Base-by-base conservation (phyloP, 306 rosid species). In the Begonia masoniana region DNA sequence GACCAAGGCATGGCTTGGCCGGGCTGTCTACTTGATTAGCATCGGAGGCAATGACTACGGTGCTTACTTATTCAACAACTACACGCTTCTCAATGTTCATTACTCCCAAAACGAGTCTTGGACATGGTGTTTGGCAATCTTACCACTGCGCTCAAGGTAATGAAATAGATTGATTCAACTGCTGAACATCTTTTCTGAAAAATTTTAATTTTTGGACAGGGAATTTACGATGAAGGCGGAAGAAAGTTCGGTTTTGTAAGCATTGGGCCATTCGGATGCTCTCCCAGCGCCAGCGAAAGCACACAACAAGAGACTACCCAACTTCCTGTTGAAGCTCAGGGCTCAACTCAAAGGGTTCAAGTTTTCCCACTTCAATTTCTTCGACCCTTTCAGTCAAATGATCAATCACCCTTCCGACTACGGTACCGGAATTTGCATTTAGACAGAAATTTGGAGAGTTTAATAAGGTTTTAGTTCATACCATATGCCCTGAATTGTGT, bases 171-270 rank as follows among this genome's bases (percentile, higher is more conserved):
- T 35, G 35, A 26, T 17, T 17, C 41, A 43, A 24, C 19, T 10
- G 21, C 8, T 43, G 17, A 9, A 36, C 1, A 54, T 13, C 1
- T 2, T 17, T 17, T 17, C 19, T 53, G 12, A 0, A 10, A 0
- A 6, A 26, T 16, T 17, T 1, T 14, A 2, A 17, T 26, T 26
- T 26, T 26, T 26, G 35, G 35, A 6, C 15, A 68, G 83, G 78
- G 58, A 60, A 68, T 77, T 41, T 68, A 81, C 49, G 42, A 65
- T 52, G 52, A 47, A 53, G 83, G 81, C 46, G 85, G 78, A 61
- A 78, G 91, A 56, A 82, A 82, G 63, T 71, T 82, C 23, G 83
- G 64, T 13, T 45, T 76, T 19, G 0, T 54, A 9, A 76, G 51
- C 16, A 1, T 71, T 49, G 10, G 6, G 24, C 69, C 85, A 2